Conservation (phyloP, 176 grass and related monocot species). For the Oryza rufipogon region DNA sequence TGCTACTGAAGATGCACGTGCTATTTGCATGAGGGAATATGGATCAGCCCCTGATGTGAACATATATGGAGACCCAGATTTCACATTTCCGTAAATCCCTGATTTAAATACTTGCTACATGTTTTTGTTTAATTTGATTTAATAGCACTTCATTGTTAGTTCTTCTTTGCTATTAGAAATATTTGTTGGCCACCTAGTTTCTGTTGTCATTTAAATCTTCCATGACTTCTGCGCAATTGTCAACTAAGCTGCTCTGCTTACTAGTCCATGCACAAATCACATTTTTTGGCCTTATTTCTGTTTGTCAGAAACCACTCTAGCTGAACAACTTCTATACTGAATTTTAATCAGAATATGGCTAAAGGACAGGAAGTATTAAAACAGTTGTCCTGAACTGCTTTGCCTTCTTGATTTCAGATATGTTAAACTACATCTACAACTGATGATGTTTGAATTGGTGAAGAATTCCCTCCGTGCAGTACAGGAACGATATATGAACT, state of each 20-base stretch:
- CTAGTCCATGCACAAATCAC: not conserved
- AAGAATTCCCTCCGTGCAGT: slow-evolving; percentile 98
- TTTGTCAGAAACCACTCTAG: not conserved
- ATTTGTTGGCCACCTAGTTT: slow-evolving; percentile 7
- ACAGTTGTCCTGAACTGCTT: slow-evolving; percentile 22
- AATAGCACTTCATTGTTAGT: not conserved
- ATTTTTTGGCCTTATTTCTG: not conserved
- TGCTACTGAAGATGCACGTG: slow-evolving; percentile 90
- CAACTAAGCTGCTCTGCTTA: not conserved
- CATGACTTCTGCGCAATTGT: not conserved
- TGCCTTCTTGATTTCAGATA: slow-evolving; percentile 56
- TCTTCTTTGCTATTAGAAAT: not conserved
- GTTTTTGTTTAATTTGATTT: not conserved
- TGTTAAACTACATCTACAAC: slow-evolving; percentile 83
- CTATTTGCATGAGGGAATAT: slow-evolving; percentile 85
- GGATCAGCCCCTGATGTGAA: slow-evolving; percentile 79
- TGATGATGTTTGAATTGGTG: slow-evolving; percentile 94
- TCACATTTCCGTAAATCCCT: slow-evolving; percentile 83
- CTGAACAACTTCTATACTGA: not conserved
- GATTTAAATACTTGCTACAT: not conserved
- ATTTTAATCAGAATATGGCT: not conserved
- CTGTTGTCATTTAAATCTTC: not conserved
- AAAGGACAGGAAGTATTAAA: not conserved
- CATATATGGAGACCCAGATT: slow-evolving; percentile 86
- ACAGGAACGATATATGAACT: slow-evolving; percentile 87